These are phyloP conservation scores for Sonneratia caseolaris DNA, from an alignment of 345 rosid species.

Conservation along the genomic window DNA sequence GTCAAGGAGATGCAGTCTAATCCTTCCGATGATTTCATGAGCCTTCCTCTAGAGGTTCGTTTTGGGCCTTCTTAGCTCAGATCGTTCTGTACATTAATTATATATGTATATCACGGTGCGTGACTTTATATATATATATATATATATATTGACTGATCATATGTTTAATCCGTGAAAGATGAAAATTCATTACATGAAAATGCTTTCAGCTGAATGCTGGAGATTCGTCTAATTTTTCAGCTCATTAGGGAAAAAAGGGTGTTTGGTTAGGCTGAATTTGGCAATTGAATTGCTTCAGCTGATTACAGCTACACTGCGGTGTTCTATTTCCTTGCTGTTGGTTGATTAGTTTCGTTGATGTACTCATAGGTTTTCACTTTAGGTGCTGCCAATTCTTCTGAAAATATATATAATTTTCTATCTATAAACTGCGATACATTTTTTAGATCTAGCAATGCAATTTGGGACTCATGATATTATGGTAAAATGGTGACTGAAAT, in stretches of 20 bases:
- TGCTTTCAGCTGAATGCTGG: not conserved
- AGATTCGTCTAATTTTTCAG: not conserved
- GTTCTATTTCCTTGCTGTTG: not conserved
- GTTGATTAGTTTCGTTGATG: not conserved
- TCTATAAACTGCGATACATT: not conserved
- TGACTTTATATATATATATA: too few relatives aligned
- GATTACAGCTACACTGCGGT: not conserved
- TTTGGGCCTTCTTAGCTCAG: not conserved
- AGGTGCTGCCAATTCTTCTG: not conserved
- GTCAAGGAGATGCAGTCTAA: slow-evolving; percentile 97
- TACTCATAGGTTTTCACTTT: not conserved
- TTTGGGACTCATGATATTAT: not conserved
- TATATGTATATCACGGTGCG: not conserved
- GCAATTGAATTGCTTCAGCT: not conserved
- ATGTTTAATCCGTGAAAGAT: not conserved
- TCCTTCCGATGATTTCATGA: slow-evolving; percentile 96
- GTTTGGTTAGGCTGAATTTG: not conserved
- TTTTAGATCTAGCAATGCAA: not conserved
- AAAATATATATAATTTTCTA: too few relatives aligned
- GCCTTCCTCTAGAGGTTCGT: slow-evolving; percentile 90
- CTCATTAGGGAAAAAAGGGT: not conserved
- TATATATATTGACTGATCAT: not conserved
- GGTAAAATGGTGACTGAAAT: not conserved
- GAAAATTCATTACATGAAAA: not conserved
- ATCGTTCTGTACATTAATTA: not conserved